Evolutionary conservation across 345 rosid species (phyloP).

Genomic region (Brassica cretica): DNA sequence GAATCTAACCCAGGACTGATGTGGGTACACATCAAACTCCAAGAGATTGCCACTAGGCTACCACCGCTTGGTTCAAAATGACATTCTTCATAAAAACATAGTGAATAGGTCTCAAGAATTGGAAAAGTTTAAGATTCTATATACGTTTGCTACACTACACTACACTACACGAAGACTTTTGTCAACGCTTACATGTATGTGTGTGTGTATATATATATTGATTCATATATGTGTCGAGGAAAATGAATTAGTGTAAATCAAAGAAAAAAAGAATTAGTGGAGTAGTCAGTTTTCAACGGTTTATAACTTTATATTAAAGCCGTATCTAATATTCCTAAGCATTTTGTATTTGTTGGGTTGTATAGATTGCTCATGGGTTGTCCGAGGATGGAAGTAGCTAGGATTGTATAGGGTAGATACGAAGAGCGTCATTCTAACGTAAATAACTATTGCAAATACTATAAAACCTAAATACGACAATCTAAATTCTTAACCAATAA

Average conservation of each 20-base stretch:
- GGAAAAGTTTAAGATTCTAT: background rate
- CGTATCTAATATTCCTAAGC: slow-evolving; percentile 3
- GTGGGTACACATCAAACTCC: too few relatives aligned
- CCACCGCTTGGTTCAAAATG: background rate
- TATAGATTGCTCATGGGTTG: slow-evolving; percentile 35
- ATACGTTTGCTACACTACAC: background rate
- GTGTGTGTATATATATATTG: background rate
- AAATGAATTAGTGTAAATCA: background rate
- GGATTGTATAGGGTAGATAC: slow-evolving; percentile 35
- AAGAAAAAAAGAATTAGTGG: background rate
- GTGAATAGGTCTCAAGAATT: background rate
- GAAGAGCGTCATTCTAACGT: slow-evolving; percentile 19
- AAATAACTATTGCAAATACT: slow-evolving; percentile 1
- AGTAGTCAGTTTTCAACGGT: slow-evolving; percentile 27
- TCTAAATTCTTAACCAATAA: slow-evolving; percentile 22
- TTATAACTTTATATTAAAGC: background rate
- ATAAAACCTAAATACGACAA: slow-evolving; percentile 9
- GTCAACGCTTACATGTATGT: slow-evolving; percentile 10
- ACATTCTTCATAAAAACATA: background rate
- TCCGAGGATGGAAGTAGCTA: slow-evolving; percentile 29
- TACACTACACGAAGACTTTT: slow-evolving; percentile 6
- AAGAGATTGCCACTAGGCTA: too few relatives aligned
- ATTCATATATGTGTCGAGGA: slow-evolving; percentile 6
- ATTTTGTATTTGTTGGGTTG: slow-evolving; percentile 13
- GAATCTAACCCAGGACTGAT: too few relatives aligned